A percentile compares a stretch with the other conserved stretches of the same genome.
These are phyloP conservation scores for Yamadazyma philogaea DNA, from an alignment of 805 yeast species.

Conservation along the genomic window DNA sequence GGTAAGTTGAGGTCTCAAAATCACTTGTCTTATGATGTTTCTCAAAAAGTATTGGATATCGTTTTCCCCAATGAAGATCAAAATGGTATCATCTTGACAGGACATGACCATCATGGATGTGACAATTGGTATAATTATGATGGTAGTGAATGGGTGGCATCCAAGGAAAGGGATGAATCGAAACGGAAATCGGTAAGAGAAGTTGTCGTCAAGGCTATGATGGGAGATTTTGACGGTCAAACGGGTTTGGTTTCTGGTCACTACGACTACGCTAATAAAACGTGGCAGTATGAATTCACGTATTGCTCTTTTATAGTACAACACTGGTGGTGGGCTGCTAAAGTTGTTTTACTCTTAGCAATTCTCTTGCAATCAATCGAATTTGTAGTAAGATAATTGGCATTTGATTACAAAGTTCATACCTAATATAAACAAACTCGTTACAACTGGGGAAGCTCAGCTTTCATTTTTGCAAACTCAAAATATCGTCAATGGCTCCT, in stretches of 20 bases:
- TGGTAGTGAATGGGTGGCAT: conserved; percentile 57
- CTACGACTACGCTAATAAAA: conserved; percentile 38
- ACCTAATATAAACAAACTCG: not conserved
- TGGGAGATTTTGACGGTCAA: conserved; percentile 95
- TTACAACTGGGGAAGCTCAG: not conserved
- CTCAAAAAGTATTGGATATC: conserved; percentile 67
- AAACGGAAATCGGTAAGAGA: conserved; percentile 54
- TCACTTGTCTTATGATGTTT: conserved; percentile 65
- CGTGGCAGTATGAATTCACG: conserved; percentile 67
- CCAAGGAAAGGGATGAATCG: conserved; percentile 31
- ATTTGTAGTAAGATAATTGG: conserved; percentile 7
- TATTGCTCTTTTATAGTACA: conserved; percentile 83
- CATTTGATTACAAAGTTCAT: not conserved
- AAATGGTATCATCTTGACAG: conserved; percentile 82
- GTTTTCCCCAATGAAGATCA: conserved; percentile 59
- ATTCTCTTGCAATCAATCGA: conserved; percentile 28
- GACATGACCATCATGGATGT: conserved; percentile 97
- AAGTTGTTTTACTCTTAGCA: conserved; percentile 40
- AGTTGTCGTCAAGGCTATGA: conserved; percentile 84
- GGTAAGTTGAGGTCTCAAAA: conserved; percentile 80
- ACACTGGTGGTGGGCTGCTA: conserved; percentile 95
- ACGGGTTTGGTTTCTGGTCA: conserved; percentile 81
- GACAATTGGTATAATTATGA: conserved; percentile 55
- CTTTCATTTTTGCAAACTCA: conserved; percentile 20
- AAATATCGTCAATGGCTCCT: conserved; percentile 57